Percentiles rank a stretch among this genome's conserved stretches.
These are phyloP conservation scores for Cryptococcus sp. DNA, from an alignment of 1,284 basidiomycete species.

Conservation along the genomic window DNA sequence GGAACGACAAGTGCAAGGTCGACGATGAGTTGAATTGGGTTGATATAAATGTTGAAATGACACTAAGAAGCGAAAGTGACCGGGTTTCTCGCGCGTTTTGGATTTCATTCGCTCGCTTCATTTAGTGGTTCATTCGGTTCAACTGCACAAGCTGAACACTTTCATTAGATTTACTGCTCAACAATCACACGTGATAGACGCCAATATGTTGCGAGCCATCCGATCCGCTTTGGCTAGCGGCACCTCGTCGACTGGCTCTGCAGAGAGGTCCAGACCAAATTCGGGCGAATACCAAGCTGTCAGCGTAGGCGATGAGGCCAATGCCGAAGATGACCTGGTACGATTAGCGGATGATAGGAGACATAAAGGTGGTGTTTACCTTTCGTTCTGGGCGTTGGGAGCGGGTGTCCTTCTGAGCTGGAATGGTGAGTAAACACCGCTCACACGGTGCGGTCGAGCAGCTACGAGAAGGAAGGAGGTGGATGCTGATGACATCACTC, in stretches of 20 bases:
- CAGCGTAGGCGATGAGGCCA: slow-evolving; percentile 15
- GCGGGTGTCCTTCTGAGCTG: slow-evolving; percentile 50
- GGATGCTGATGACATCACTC: no score
- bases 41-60: background rate
- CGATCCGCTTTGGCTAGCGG: slow-evolving; percentile 1
- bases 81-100: background rate
- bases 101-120: background rate
- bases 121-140: background rate
- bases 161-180: no score
- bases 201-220: slow-evolving; percentile 13
- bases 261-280: background rate
- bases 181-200: background rate
- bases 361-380: slow-evolving; percentile 29
- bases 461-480: no score
- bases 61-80: background rate
- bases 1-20: background rate
- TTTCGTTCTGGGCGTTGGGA: slow-evolving; percentile 50
- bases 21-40: background rate
- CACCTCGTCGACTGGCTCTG: background rate
- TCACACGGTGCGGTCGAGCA: no score
- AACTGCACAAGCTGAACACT: background rate
- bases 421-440: slow-evolving; percentile 44
- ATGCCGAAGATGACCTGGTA: background rate
- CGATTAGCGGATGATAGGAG: slow-evolving; percentile 1
- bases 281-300: slow-evolving; percentile 18